Percentiles rank a stretch among this genome's conserved stretches.
Evolutionary conservation across 257 asterid genomes (phyloP).

Genomic region (Rubia yunnanensis): DNA sequence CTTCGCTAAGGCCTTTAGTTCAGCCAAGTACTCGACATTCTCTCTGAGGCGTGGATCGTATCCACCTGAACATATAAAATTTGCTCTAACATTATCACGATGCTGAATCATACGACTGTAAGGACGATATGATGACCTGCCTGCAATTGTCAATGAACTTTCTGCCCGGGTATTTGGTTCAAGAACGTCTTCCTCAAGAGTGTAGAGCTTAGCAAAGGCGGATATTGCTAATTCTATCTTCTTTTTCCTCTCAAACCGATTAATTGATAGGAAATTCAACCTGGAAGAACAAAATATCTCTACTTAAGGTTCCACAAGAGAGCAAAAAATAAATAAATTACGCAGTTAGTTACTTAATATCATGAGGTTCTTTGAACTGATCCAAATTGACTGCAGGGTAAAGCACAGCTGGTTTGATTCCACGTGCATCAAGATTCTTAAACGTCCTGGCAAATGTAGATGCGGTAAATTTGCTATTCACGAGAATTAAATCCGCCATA

Average conservation of each 20-base stretch:
- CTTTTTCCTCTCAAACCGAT: conserved; percentile 93
- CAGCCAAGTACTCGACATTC: conserved; percentile 80
- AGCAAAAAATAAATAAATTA: conserved; percentile 1
- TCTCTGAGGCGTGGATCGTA: conserved; percentile 79
- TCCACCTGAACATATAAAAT: conserved; percentile 51
- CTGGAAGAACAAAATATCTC: conserved; percentile 24
- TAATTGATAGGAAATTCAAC: conserved; percentile 84
- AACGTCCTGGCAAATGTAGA: conserved; percentile 89
- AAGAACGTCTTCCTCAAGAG: conserved; percentile 22
- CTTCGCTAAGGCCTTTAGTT: conserved; percentile 64
- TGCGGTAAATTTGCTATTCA: conserved; percentile 90
- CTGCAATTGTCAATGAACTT: conserved; percentile 68
- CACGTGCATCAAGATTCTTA: conserved; percentile 53
- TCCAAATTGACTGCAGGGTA: conserved; percentile 90
- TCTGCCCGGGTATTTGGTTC: conserved; percentile 30
- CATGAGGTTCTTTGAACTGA: conserved; percentile 57
- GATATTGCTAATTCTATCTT: conserved; percentile 87
- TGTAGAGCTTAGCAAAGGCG: conserved; percentile 66
- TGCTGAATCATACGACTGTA: not conserved
- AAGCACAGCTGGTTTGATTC: conserved; percentile 80
- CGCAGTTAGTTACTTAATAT: conserved; percentile 53
- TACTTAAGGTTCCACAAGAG: not conserved
- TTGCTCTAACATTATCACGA: not conserved
- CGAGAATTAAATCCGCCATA: conserved; percentile 86
- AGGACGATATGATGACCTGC: conserved; percentile 22